Percentiles rank a stretch among this genome's conserved stretches.
phyloP scores from a whole-genome alignment of 2,329 filamentous ascomycete species.

The Sphaerulina vaccinii region DNA sequence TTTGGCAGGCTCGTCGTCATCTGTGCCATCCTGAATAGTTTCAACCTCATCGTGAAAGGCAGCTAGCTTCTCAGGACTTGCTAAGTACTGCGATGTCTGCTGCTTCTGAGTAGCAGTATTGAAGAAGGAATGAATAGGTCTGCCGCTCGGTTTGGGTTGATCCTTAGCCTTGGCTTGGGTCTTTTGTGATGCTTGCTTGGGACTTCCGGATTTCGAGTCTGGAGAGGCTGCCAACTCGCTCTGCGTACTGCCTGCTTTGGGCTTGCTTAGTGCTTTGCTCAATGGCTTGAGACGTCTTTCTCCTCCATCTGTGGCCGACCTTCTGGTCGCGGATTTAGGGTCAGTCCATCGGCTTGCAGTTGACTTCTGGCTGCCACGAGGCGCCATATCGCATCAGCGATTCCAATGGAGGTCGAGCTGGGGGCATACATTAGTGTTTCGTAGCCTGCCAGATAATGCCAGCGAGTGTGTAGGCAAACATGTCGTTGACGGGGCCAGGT shows the following conservation, averaged over 20 bases:
- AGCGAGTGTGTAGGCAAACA: too few relatives aligned
- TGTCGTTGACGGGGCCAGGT: too few relatives aligned
- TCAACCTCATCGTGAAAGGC: conserved; percentile 28
- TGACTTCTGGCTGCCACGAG: conserved; percentile 9
- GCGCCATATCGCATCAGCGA: not conserved
- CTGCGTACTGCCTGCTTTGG: not conserved
- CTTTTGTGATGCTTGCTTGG: conserved; percentile 21
- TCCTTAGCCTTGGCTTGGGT: conserved; percentile 28
- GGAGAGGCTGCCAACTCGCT: not conserved
- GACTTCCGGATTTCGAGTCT: conserved; percentile 14
- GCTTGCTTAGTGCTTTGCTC: conserved; percentile 10
- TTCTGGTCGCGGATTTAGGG: not conserved
- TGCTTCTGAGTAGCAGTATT: conserved; percentile 45
- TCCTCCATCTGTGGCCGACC: not conserved
- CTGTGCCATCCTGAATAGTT: conserved; percentile 36
- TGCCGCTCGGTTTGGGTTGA: conserved; percentile 38
- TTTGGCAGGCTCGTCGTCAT: conserved; percentile 26
- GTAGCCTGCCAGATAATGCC: not conserved
- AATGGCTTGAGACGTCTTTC: conserved; percentile 2
- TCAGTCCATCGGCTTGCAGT: conserved; percentile 4
- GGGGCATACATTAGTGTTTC: not conserved
- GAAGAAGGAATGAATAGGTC: conserved; percentile 52
- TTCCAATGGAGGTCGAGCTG: not conserved
- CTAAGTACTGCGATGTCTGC: conserved; percentile 38
- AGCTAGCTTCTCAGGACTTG: conserved; percentile 44